These are phyloP conservation scores for Hymenoscyphus scutula DNA, from an alignment of 2,329 filamentous ascomycete genomes.

Conservation along the genomic window DNA sequence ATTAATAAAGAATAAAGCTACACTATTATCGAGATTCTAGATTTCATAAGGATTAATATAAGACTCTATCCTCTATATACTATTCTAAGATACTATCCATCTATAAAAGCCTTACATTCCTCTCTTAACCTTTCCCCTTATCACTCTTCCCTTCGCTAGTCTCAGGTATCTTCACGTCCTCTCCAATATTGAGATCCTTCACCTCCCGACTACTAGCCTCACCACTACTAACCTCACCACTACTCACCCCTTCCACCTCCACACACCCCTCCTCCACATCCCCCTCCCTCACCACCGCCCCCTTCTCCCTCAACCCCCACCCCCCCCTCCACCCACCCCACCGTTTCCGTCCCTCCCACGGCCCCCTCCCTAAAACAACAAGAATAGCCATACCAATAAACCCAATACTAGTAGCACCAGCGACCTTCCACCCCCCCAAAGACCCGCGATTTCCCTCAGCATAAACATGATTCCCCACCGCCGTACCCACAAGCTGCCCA, in stretches of 20 bases:
- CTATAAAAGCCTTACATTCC: no score
- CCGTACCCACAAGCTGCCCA: constrained; percentile 71
- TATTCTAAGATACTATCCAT: no score
- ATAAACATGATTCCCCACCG: constrained; percentile 56
- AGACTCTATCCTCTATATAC: no score
- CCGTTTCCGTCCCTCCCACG: constrained; percentile 52
- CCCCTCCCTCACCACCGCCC: constrained; percentile 11
- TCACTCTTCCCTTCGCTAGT: neutral
- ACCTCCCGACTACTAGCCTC: no score
- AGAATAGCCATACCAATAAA: constrained; percentile 49
- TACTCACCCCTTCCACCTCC: neutral
- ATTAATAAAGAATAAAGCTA: no score
- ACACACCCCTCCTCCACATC: neutral
- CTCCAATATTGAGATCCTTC: neutral
- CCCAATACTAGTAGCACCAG: constrained; percentile 55
- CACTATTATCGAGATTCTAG: no score
- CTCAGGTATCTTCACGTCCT: neutral
- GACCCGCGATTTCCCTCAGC: no score
- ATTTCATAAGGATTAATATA: no score
- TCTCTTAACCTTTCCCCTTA: neutral
- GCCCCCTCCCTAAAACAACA: constrained; percentile 48
- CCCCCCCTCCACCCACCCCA: constrained; percentile 63
- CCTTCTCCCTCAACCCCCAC: constrained; percentile 44
- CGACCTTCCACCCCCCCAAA: constrained; percentile 54
- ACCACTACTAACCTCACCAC: neutral